phyloP scores from a whole-genome alignment of 2,329 filamentous ascomycete species.

The Penicillium psychrosexuale region DNA sequence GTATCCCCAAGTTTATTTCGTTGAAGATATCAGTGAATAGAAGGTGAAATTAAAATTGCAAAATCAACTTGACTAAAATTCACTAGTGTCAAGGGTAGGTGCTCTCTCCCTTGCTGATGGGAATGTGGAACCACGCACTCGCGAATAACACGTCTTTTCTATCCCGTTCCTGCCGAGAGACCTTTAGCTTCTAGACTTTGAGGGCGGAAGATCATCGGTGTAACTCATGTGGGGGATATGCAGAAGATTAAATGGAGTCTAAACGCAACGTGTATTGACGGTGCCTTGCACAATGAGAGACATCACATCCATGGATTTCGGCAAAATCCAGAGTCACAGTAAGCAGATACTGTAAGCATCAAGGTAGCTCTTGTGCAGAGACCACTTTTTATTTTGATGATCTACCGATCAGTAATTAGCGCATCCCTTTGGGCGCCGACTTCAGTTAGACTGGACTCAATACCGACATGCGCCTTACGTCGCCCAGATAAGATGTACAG shows the following conservation, averaged over 20 bases:
- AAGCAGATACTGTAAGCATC: neutral
- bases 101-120: constrained; percentile 5
- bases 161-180: neutral
- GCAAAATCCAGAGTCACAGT: neutral
- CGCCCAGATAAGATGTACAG: constrained; percentile 17
- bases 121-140: constrained; percentile 9
- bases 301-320: neutral
- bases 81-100: neutral
- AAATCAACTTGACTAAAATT: neutral
- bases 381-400: constrained; percentile 11
- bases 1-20: neutral
- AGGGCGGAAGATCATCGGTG: neutral
- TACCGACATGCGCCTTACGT: constrained; percentile 29
- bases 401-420: constrained; percentile 8
- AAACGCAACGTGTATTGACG: neutral
- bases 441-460: constrained; percentile 8
- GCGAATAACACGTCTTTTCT: constrained; percentile 1
- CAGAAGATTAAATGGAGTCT: constrained; percentile 1
- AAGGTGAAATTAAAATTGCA: neutral
- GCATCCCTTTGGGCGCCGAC: constrained; percentile 5
- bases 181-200: neutral
- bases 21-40: neutral
- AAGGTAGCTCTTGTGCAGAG: neutral
- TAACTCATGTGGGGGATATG: constrained; percentile 3
- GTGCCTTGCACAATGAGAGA: constrained; percentile 4